A percentile compares a stretch with the other conserved stretches of the same genome.
phyloP scores from a whole-genome alignment of 2,329 filamentous ascomycete species.

The Stemphylium vesicarium region DNA sequence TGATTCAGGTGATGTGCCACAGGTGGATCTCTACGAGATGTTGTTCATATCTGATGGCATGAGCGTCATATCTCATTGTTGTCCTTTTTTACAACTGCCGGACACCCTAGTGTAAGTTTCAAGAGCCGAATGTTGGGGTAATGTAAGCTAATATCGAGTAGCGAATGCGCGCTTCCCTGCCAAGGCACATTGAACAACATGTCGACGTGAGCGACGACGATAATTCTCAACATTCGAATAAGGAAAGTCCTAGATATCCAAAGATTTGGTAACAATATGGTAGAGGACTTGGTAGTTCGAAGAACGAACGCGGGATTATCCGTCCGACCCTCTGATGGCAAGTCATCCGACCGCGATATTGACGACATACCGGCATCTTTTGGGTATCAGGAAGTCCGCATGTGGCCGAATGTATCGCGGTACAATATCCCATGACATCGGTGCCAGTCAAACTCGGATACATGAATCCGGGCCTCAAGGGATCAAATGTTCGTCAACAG shows the following conservation, averaged over 20 bases:
- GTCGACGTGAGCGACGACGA: not conserved
- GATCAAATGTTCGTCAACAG: not conserved
- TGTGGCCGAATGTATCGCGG: not conserved
- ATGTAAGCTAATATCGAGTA: slow-evolving; percentile 19
- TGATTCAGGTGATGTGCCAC: no score
- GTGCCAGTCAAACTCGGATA: not conserved
- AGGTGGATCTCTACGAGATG: no score
- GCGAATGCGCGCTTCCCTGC: slow-evolving; percentile 13
- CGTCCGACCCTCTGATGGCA: not conserved
- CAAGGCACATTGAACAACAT: slow-evolving; percentile 15
- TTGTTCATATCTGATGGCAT: no score
- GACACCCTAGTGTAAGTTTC: not conserved
- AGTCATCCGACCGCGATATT: no score
- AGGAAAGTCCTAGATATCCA: no score
- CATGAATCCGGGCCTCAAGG: not conserved
- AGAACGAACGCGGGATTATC: not conserved
- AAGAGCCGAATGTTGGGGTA: slow-evolving; percentile 17
- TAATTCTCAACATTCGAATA: no score
- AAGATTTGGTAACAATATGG: not conserved
- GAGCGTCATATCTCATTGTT: not conserved
- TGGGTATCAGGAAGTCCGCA: no score
- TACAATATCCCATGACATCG: not conserved
- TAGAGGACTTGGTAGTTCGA: not conserved
- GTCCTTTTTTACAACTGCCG: slow-evolving; percentile 10
- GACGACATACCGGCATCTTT: no score